Evolutionary conservation across 2,329 filamentous ascomycete genomes (phyloP), one percentile per base, ranked within the genome.

Genomic region (Ceratocystis cacaofunesta): DNA sequence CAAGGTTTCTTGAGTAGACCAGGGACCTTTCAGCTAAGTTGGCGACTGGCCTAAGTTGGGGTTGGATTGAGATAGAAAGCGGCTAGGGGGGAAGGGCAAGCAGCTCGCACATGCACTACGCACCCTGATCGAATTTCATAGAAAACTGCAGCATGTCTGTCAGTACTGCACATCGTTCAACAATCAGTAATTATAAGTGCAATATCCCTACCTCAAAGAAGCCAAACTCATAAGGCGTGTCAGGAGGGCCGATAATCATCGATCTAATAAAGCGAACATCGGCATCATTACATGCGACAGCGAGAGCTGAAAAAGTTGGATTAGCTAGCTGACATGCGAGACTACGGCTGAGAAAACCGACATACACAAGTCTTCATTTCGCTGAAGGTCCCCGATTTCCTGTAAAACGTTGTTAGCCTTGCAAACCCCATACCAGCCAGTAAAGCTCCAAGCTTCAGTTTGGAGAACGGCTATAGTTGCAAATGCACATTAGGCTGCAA

Each of bases 141-240:
- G 79, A 74, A 72, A 95, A 95, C 88, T 92, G 15, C 28, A 36
- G 6, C 2, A 57, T 12, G 28, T 1, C 36, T 19, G 36, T 36
- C 41, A 50, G n/a, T 6, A 60, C 25, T 43, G 66, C 52, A 22
- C 28, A 36, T 48, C 44, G 36, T 15, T 41, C 3, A 41, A 12
- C 12, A 15, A 15, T 41, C 36, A 1, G 36, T 15, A 5, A 2
- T 41, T 41, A 41, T 15, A 15, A 15, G 3, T 41, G 10, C 36
- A 41, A 41, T 41, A 41, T 41, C 10, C 10, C 1, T 74, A 94
- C 91, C 81, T 97, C 91, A 73, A 95, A 97, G 77, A 96, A 96
- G 2, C 94, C 94, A 72, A 95, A 96, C 75, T 96, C 92, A 75
- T 99, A 99, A 0, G 92, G 92, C 0, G 92, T 95, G 70, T 94